phyloP scores from a whole-genome alignment of 768 basidiomycete species.

The Tremella fuciformis region DNA sequence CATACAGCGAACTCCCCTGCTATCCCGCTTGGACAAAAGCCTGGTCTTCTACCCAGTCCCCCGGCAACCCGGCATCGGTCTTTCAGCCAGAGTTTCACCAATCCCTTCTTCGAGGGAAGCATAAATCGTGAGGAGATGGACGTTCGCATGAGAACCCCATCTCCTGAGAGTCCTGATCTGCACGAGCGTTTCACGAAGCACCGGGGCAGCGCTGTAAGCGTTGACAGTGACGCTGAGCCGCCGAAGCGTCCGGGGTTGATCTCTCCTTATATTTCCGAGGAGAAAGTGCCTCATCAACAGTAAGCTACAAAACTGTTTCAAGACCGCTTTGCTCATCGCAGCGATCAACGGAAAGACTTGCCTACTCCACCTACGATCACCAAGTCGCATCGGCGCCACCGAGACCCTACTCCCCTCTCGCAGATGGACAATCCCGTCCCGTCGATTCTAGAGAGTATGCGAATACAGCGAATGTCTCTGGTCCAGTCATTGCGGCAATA shows the following conservation, averaged over 20 bases:
- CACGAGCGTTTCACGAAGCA: constrained; percentile 13
- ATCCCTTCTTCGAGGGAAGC: neutral
- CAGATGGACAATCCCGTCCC: constrained; percentile 71
- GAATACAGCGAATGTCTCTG: constrained; percentile 92
- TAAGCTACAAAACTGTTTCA: constrained; percentile 6
- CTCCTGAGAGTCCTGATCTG: neutral
- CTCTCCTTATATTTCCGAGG: constrained; percentile 24
- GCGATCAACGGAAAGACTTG: neutral
- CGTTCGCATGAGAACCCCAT: neutral
- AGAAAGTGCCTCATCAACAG: constrained; percentile 31
- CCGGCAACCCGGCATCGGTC: too few relatives aligned
- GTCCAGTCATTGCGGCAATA: constrained; percentile 94
- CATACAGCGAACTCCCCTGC: neutral
- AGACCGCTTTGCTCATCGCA: neutral
- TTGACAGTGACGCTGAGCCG: constrained; percentile 6
- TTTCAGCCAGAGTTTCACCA: neutral
- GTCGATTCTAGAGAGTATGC: constrained; percentile 84
- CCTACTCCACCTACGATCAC: constrained; percentile 58
- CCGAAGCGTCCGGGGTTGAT: constrained; percentile 27
- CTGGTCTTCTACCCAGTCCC: neutral
- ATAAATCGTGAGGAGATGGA: neutral
- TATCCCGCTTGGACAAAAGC: neutral
- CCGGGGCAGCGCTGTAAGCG: constrained; percentile 4
- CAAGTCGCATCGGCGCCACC: constrained; percentile 17
- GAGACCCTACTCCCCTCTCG: constrained; percentile 59